Evolutionary conservation across 1,284 basidiomycete genomes (phyloP).

Genomic region (Ceratorhiza oryzae-sativae): DNA sequence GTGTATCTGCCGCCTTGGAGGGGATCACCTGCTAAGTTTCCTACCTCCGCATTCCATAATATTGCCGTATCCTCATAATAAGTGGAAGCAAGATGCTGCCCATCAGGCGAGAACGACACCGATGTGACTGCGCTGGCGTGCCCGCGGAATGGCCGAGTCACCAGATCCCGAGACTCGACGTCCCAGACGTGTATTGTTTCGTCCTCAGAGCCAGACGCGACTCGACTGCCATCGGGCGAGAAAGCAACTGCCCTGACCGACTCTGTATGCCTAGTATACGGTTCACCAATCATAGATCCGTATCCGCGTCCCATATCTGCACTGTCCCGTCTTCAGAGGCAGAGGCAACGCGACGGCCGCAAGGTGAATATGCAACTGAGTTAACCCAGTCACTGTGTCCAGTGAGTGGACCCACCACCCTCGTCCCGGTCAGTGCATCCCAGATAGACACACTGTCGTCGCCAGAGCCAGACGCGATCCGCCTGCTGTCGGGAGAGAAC

Average conservation of each 20-base stretch:
- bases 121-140: not conserved
- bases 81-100: too few relatives aligned
- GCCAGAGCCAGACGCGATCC: not conserved
- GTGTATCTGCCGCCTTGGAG: too few relatives aligned
- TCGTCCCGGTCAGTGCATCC: not conserved
- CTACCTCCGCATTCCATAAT: too few relatives aligned
- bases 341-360: not conserved
- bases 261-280: not conserved
- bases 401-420: not conserved
- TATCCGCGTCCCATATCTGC: conserved; percentile 2
- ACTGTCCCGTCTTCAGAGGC: not conserved
- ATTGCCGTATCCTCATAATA: too few relatives aligned
- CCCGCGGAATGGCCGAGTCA: not conserved
- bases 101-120: not conserved
- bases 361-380: not conserved
- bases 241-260: not conserved
- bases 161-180: not conserved
- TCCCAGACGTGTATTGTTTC: conserved; percentile 28
- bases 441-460: not conserved
- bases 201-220: conserved; percentile 27
- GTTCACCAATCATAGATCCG: not conserved
- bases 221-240: conserved; percentile 7
- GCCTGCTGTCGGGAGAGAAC: not conserved
- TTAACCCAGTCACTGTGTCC: not conserved
- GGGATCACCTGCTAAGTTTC: too few relatives aligned